Base-by-base conservation (phyloP, 148 eudicot genomes). In the Silene conica region DNA sequence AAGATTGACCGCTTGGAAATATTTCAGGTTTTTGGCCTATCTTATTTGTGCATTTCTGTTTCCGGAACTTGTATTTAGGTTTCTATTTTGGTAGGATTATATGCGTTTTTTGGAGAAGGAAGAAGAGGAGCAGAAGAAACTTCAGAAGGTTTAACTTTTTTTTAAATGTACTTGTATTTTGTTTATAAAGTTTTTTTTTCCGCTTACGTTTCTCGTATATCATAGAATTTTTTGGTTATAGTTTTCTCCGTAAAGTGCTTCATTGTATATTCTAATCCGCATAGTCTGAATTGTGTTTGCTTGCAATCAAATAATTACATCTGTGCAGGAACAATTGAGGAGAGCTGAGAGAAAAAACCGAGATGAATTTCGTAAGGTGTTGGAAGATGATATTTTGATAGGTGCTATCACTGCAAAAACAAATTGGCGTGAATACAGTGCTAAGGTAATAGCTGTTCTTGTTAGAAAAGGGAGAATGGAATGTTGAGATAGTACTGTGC, bases 31-130 rank as follows among this genome's bases (percentile, higher is more conserved):
- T 19, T 23, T 61, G 43, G 41, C 23, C 31, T 16, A 22, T 69
- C 57, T 26, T 16, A 1, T 16, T 16, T 13, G 25, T 54, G 26
- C 67, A 23, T 12, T 60, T 20, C 34, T 71, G 7, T 75, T 64
- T 55, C 21, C 16, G 62, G 67, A 22, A 59, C 38, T 26, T 63
- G 50, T 66, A 43, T 68, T 80, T 65, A 73, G 63, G 31, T 76
- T 61, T 58, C 54, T 26, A 73, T 46, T 63, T 83, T 80, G 63
- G 78, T 85, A 93, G 99, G 99, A 95, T 74, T 95, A 92, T 78
- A 92, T 95, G 60, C 97, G 93, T 68, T 91, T 88, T 76, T 77
- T 95, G 86, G 99, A 95, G 85, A 90, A 86, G 83, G 96, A 92
- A 72, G 97, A 95, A 82, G 97, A 92, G 63, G 94, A 95, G 81